Conservation (phyloP, 352 stramenopile genomes). For the Lagenidium sp. region DNA sequence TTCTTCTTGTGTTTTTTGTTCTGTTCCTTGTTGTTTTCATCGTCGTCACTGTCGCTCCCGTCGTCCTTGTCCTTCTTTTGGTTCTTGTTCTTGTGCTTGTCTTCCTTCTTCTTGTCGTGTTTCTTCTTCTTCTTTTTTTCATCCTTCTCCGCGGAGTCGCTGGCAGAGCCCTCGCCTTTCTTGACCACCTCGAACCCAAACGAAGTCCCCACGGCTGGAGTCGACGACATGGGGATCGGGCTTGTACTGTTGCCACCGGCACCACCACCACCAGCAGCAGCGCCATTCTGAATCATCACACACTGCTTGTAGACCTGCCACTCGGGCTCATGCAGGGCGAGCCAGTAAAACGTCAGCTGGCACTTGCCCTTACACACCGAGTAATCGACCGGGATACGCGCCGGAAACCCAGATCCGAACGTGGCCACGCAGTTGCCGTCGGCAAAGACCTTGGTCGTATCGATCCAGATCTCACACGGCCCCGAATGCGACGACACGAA, state of each 20-base stretch:
- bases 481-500: constrained; percentile 27
- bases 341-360: constrained; percentile 23
- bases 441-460: constrained; percentile 18
- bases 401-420: constrained; percentile 18
- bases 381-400: constrained; percentile 33
- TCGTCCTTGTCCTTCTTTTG: background rate
- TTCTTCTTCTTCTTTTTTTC: background rate
- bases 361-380: constrained; percentile 24
- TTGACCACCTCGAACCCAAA: background rate
- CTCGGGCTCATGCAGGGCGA: constrained; percentile 18
- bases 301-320: constrained; percentile 30
- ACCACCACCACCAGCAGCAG: background rate
- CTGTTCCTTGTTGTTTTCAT: too few species aligned
- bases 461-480: constrained; percentile 39
- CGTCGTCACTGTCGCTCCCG: background rate
- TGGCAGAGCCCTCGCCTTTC: background rate
- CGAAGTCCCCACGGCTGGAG: background rate
- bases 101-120: background rate
- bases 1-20: too few species aligned
- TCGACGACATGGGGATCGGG: background rate
- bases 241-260: background rate
- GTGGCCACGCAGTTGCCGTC: constrained; percentile 24
- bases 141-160: background rate
- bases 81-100: background rate
- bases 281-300: constrained; percentile 11